Evolutionary conservation across 225 moss, liverwort and hornwort species (phyloP).

Genomic region (Marchantia polymorpha): DNA sequence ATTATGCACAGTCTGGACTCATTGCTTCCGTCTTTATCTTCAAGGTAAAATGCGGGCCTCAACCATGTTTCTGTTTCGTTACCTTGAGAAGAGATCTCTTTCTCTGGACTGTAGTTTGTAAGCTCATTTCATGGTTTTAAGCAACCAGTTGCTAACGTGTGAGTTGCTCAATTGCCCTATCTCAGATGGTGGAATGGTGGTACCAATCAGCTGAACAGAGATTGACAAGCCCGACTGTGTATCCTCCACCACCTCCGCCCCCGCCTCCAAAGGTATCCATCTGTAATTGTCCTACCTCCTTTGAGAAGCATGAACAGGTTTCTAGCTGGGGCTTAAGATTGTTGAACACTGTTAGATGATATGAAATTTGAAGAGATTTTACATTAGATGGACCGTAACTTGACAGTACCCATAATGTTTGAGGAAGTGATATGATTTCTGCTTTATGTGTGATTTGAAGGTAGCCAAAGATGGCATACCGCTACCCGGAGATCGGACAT

Average conservation of each 20-base stretch:
- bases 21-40: slow-evolving; percentile 95
- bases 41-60: slow-evolving; percentile 47
- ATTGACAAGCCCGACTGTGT: slow-evolving; percentile 75
- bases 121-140: background rate
- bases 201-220: slow-evolving; percentile 98
- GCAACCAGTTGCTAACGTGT: background rate
- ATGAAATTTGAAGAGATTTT: too few species aligned
- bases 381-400: too few species aligned
- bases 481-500: slow-evolving; percentile 67
- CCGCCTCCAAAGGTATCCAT: slow-evolving; percentile 72
- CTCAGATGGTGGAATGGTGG: slow-evolving; percentile 99
- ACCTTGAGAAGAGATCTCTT: background rate
- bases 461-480: slow-evolving; percentile 75
- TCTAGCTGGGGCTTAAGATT: background rate
- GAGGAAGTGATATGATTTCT: background rate
- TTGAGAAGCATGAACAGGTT: too few species aligned
- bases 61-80: background rate
- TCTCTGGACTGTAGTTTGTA: background rate
- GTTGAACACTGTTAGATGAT: background rate
- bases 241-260: slow-evolving; percentile 96
- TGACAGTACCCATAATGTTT: background rate
- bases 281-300: background rate
- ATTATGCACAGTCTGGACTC: slow-evolving; percentile 93
- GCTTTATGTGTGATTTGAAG: slow-evolving; percentile 33
- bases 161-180: background rate